These are phyloP conservation scores for Massarina eburnea DNA, from an alignment of 2,329 filamentous ascomycete genomes.

Conservation along the genomic window DNA sequence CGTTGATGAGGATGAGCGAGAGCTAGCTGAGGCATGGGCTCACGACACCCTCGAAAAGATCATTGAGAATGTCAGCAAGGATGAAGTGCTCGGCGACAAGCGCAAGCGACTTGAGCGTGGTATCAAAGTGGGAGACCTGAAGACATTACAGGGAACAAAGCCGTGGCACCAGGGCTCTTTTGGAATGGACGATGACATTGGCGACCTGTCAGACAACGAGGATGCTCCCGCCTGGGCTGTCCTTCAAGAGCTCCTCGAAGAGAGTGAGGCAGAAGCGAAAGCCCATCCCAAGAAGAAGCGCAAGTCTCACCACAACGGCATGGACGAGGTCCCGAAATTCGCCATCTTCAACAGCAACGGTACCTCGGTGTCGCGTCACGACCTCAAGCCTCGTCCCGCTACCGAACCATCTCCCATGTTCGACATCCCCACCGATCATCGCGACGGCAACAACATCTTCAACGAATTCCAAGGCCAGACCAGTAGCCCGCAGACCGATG, in stretches of 20 bases:
- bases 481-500: conserved; percentile 9
- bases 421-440: conserved; percentile 14
- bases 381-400: conserved; percentile 34
- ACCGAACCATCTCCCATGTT: conserved; percentile 38
- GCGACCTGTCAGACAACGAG: conserved; percentile 29
- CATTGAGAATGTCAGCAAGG: conserved; percentile 13
- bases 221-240: conserved; percentile 35
- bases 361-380: conserved; percentile 21
- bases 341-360: conserved; percentile 25
- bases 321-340: conserved; percentile 6
- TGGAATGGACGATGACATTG: conserved; percentile 25
- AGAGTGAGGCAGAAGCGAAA: conserved; percentile 9
- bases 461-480: conserved; percentile 22
- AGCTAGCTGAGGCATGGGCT: conserved; percentile 30
- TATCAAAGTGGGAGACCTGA: conserved; percentile 27
- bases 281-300: conserved; percentile 28
- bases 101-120: conserved; percentile 31
- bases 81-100: conserved; percentile 22
- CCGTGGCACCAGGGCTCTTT: conserved; percentile 36
- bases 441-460: conserved; percentile 33
- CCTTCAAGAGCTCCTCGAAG: conserved; percentile 27
- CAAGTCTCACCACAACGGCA: conserved; percentile 17
- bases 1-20: conserved; percentile 19
- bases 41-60: conserved; percentile 21
- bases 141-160: conserved; percentile 28